Evolutionary conservation across 805 yeast species (phyloP).

Genomic region (Clavispora carvajalis): DNA sequence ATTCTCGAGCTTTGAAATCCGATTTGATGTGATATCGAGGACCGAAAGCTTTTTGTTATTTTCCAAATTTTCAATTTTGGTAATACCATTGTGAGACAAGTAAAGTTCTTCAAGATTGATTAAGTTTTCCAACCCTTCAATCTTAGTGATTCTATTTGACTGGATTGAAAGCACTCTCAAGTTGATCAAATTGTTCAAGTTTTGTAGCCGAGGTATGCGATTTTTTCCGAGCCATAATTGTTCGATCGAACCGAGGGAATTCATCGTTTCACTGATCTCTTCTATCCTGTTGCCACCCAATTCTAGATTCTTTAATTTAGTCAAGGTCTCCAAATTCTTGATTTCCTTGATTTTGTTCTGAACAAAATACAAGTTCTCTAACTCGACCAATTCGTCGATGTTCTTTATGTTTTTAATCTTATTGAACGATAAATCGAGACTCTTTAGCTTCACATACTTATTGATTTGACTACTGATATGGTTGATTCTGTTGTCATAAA

Average conservation of each 20-base stretch:
- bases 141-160: slow-evolving; percentile 68
- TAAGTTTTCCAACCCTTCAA: slow-evolving; percentile 77
- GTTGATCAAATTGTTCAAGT: slow-evolving; percentile 53
- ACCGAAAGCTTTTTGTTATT: slow-evolving; percentile 60
- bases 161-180: slow-evolving; percentile 81
- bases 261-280: slow-evolving; percentile 50
- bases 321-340: slow-evolving; percentile 55
- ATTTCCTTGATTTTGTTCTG: slow-evolving; percentile 80
- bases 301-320: slow-evolving; percentile 64
- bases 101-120: slow-evolving; percentile 78
- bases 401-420: slow-evolving; percentile 82
- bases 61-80: slow-evolving; percentile 72
- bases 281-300: slow-evolving; percentile 83
- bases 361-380: slow-evolving; percentile 75
- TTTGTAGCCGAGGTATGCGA: slow-evolving; percentile 58
- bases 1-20: slow-evolving; percentile 55
- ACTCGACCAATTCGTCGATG: slow-evolving; percentile 52
- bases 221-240: slow-evolving; percentile 94
- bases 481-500: slow-evolving; percentile 86
- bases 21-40: slow-evolving; percentile 78
- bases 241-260: slow-evolving; percentile 49
- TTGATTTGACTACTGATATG: slow-evolving; percentile 73
- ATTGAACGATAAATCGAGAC: slow-evolving; percentile 83
- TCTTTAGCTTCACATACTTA: slow-evolving; percentile 50
- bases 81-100: slow-evolving; percentile 77